Evolutionary conservation across 1,139 yeast species (phyloP).

Genomic region (Blastobotrys serpentis): DNA sequence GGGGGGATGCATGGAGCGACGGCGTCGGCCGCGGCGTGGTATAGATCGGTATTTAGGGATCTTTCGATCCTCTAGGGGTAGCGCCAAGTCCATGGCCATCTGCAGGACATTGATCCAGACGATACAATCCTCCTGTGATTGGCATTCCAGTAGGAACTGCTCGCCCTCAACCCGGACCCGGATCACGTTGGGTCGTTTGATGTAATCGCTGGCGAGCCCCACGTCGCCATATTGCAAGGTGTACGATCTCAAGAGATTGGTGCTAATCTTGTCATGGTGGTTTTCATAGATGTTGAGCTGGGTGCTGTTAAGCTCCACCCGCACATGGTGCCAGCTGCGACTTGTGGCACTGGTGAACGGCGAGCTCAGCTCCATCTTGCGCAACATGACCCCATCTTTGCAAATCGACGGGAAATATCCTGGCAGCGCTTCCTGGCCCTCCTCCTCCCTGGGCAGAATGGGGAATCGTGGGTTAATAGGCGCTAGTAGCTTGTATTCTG

Average conservation of each 20-base stretch:
- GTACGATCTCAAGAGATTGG: slow-evolving; percentile 40
- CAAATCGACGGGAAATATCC: slow-evolving; percentile 36
- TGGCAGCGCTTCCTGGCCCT: slow-evolving; percentile 38
- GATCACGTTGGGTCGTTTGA: slow-evolving; percentile 55
- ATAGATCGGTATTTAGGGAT: slow-evolving; percentile 38
- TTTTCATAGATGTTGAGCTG: slow-evolving; percentile 48
- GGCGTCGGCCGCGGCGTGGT: slow-evolving; percentile 34
- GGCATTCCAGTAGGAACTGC: slow-evolving; percentile 59
- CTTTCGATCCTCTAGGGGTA: slow-evolving; percentile 43
- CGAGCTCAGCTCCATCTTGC: slow-evolving; percentile 39
- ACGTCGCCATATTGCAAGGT: slow-evolving; percentile 67
- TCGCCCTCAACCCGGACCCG: slow-evolving; percentile 67
- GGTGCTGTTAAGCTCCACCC: slow-evolving; percentile 58
- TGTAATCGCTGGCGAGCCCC: slow-evolving; percentile 70
- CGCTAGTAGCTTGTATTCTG: slow-evolving; percentile 30
- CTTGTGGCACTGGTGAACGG: slow-evolving; percentile 42
- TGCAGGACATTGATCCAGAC: slow-evolving; percentile 56
- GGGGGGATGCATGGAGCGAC: slow-evolving; percentile 7
- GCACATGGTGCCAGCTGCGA: slow-evolving; percentile 53
- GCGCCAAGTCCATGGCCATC: slow-evolving; percentile 42
- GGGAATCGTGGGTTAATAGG: slow-evolving; percentile 32
- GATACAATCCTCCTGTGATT: slow-evolving; percentile 52
- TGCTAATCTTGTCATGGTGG: slow-evolving; percentile 4
- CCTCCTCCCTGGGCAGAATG: slow-evolving; percentile 37
- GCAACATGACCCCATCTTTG: slow-evolving; percentile 32